Conservation (phyloP, 345 rosid genomes). For the Clarkia xantiana region DNA sequence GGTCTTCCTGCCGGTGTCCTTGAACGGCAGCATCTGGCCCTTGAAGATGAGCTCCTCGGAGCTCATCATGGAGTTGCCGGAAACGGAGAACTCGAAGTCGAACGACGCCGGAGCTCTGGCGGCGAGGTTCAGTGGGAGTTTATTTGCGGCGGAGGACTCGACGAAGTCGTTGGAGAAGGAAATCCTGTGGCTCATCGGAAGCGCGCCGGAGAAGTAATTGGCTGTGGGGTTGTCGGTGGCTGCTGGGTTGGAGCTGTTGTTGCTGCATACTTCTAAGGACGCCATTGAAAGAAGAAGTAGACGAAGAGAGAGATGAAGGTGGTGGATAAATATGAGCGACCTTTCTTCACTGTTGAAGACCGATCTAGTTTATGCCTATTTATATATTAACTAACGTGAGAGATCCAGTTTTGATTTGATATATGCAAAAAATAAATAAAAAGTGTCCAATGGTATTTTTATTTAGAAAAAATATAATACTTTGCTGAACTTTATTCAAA, state of each 20-base stretch:
- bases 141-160: constrained; percentile 16
- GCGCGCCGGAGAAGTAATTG: neutral
- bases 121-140: constrained; percentile 5
- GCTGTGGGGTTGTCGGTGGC: neutral
- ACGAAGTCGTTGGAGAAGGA: constrained; percentile 37
- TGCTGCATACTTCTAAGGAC: constrained; percentile 3
- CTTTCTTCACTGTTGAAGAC: too few relatives aligned
- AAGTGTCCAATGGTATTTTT: too few relatives aligned
- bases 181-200: constrained; percentile 27
- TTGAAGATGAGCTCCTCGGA: constrained; percentile 96
- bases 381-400: too few relatives aligned
- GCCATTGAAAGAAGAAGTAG: constrained; percentile 1
- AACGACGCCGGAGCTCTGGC: constrained; percentile 24
- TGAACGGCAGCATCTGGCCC: constrained; percentile 78
- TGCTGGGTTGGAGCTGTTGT: neutral
- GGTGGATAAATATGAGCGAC: too few relatives aligned
- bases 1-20: constrained; percentile 15
- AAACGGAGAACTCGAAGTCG: constrained; percentile 83
- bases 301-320: too few relatives aligned
- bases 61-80: constrained; percentile 73
- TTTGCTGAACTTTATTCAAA: too few relatives aligned
- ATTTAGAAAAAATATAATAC: too few relatives aligned
- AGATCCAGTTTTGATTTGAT: too few relatives aligned
- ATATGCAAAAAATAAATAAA: too few relatives aligned
- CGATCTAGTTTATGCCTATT: too few relatives aligned